Evolutionary conservation across 495 filamentous ascomycete genomes (phyloP).

Genomic region (Pseudotulostoma volvatum): DNA sequence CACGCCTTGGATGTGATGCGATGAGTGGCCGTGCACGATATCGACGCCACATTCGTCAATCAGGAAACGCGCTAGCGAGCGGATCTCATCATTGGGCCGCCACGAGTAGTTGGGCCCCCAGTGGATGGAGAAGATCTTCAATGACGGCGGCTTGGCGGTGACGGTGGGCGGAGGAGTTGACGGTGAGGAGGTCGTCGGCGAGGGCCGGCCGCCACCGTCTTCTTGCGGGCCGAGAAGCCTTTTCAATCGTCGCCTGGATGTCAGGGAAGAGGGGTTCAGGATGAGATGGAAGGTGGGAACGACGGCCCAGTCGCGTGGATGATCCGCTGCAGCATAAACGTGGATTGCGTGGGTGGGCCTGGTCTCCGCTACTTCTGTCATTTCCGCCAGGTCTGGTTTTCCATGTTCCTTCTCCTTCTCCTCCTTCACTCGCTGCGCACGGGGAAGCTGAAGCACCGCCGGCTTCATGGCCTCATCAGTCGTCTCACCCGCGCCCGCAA

Average conservation of each 20-base stretch:
- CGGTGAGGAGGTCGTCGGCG: not conserved
- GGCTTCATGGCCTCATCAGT: conserved; percentile 15
- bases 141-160: conserved; percentile 3
- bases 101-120: conserved; percentile 29
- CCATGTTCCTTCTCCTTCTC: conserved; percentile 1
- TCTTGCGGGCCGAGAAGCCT: not conserved
- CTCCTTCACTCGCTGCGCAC: not conserved
- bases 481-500: conserved; percentile 17
- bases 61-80: conserved; percentile 22
- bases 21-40: conserved; percentile 29
- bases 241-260: not conserved
- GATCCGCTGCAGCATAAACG: conserved; percentile 16
- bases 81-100: conserved; percentile 15
- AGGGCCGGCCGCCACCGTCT: too few species aligned
- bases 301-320: conserved; percentile 10
- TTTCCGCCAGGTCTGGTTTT: not conserved
- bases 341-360: conserved; percentile 5
- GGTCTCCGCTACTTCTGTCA: not conserved
- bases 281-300: conserved; percentile 17
- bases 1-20: conserved; percentile 29
- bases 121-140: conserved; percentile 27
- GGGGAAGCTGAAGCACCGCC: conserved; percentile 12
- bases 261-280: too few species aligned
- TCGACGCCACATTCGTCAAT: conserved; percentile 29
- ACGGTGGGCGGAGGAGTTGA: not conserved